Conservation (phyloP, 1,139 yeast genomes). For the Suhomyces maxii region DNA sequence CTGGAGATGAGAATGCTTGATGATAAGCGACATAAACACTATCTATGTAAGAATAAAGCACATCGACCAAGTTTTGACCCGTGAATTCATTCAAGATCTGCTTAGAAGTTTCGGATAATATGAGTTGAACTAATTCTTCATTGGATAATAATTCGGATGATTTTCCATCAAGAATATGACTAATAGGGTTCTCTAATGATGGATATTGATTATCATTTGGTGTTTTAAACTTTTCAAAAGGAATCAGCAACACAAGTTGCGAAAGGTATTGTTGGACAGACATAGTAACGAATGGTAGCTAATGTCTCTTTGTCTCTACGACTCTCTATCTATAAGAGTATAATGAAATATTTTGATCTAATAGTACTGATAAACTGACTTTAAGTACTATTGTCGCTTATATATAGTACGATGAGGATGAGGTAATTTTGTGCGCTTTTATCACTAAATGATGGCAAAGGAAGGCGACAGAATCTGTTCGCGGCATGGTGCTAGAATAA, state of each 20-base stretch:
- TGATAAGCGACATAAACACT: conserved; percentile 14
- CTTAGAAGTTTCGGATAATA: conserved; percentile 7
- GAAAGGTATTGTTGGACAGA: conserved; percentile 21
- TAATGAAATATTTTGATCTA: too few relatives aligned
- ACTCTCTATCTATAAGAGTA: too few relatives aligned
- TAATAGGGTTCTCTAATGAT: conserved; percentile 14
- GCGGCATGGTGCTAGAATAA: too few relatives aligned
- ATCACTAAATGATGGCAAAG: too few relatives aligned
- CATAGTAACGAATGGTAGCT: neutral
- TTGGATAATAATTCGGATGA: conserved; percentile 23
- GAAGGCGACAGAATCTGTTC: too few relatives aligned
- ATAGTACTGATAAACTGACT: too few relatives aligned
- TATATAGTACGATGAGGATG: neutral
- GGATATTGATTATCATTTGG: conserved; percentile 9
- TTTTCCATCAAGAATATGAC: conserved; percentile 26
- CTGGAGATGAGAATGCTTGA: conserved; percentile 11
- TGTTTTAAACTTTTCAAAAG: conserved; percentile 20
- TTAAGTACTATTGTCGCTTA: too few relatives aligned
- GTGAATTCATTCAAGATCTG: conserved; percentile 17
- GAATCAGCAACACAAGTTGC: conserved; percentile 28
- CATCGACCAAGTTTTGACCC: conserved; percentile 17
- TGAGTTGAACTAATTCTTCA: conserved; percentile 9
- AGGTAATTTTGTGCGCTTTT: neutral
- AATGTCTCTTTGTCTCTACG: neutral
- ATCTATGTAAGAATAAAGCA: conserved; percentile 22